Conservation (phyloP, 1,284 basidiomycete species). For the Pterulicium gracile region DNA sequence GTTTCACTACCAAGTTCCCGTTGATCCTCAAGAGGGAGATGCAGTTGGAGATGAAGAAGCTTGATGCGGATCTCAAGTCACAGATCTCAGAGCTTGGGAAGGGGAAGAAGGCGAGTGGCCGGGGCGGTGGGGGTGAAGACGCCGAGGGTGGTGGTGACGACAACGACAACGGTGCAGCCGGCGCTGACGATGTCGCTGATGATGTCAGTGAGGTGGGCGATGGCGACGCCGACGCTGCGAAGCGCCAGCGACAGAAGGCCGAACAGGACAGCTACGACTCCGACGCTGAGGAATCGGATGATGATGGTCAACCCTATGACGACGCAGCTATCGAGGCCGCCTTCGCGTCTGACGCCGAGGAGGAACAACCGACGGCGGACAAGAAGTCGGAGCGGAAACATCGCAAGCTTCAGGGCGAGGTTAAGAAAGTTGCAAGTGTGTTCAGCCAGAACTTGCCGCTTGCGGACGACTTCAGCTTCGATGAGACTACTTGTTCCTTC, state of each 20-base stretch:
- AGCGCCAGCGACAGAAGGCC: constrained; percentile 54
- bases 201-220: constrained; percentile 64
- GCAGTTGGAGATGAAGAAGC: constrained; percentile 76
- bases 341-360: constrained; percentile 30
- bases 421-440: constrained; percentile 27
- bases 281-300: constrained; percentile 18
- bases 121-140: constrained; percentile 23
- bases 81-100: constrained; percentile 81
- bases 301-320: background rate
- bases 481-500: constrained; percentile 64
- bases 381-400: constrained; percentile 22
- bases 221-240: constrained; percentile 69
- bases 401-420: constrained; percentile 23
- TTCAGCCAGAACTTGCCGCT: constrained; percentile 45
- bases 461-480: constrained; percentile 71
- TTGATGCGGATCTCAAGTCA: constrained; percentile 71
- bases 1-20: constrained; percentile 74
- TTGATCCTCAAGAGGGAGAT: constrained; percentile 84
- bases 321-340: background rate
- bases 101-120: constrained; percentile 44
- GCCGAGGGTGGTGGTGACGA: constrained; percentile 30
- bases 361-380: constrained; percentile 21
- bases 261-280: constrained; percentile 69
- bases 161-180: constrained; percentile 35
- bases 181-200: constrained; percentile 35